Conservation (phyloP, 352 stramenopile genomes). For the Globisporangium uncinulatum region DNA sequence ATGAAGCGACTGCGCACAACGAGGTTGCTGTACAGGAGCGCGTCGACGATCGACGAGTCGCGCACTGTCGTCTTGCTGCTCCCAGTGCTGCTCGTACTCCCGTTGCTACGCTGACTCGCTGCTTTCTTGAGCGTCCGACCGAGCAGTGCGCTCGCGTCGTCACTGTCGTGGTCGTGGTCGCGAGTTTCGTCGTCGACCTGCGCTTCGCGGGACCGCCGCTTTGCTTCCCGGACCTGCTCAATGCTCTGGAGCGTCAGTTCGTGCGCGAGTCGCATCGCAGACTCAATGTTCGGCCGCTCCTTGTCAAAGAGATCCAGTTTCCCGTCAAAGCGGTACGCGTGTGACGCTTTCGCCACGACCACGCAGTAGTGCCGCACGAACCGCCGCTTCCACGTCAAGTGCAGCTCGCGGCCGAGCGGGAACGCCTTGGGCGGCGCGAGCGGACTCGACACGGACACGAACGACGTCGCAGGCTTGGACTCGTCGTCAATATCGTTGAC, state of each 20-base stretch:
- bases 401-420: slow-evolving; percentile 48
- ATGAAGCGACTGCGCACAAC: slow-evolving; percentile 78
- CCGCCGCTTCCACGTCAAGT: slow-evolving; percentile 71
- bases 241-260: slow-evolving; percentile 74
- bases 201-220: slow-evolving; percentile 31
- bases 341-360: slow-evolving; percentile 66
- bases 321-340: slow-evolving; percentile 72
- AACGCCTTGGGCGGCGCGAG: slow-evolving; percentile 24
- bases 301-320: slow-evolving; percentile 70
- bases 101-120: slow-evolving; percentile 6
- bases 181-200: slow-evolving; percentile 21
- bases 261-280: slow-evolving; percentile 65
- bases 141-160: slow-evolving; percentile 7
- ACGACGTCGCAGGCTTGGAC: slow-evolving; percentile 26
- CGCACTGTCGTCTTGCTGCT: slow-evolving; percentile 19
- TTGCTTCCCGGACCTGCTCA: slow-evolving; percentile 54
- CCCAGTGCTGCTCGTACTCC: slow-evolving; percentile 1
- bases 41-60: slow-evolving; percentile 71
- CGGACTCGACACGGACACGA: slow-evolving; percentile 19
- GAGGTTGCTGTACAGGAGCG: slow-evolving; percentile 73
- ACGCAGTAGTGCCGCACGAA: slow-evolving; percentile 87
- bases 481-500: slow-evolving; percentile 19
- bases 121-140: slow-evolving; percentile 4
- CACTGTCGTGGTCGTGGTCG: slow-evolving; percentile 4
- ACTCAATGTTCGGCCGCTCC: slow-evolving; percentile 78